Evolutionary conservation across 2,329 filamentous ascomycete species (phyloP), one percentile per base, ranked within the genome.

Genomic region (Alternaria consortialis): DNA sequence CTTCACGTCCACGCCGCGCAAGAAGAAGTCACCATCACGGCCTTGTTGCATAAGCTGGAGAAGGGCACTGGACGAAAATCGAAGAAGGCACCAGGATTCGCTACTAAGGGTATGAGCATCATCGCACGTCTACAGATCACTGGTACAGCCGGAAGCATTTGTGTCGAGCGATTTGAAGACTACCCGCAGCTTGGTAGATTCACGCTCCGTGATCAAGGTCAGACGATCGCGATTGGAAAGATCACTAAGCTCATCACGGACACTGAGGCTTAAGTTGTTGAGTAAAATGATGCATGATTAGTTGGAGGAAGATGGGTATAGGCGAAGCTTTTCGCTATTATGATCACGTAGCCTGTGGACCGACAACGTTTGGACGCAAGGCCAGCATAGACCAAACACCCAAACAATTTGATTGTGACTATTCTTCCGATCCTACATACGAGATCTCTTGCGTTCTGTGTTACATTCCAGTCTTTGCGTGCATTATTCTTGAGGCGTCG

Each of bases 171-270:
- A 65, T 99, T 97, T 72, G 94, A 97, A 76, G 94, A 98, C 77
- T 97, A 98, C 81, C 90, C 94, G 62, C 95, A 98, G 51, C 66
- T 80, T 54, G 78, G 79, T 37, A 60, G 62, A 25, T 77, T 70
- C 55, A 74, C 74, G 31, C 66, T 75, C 27, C 72, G 71, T 77
- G 56, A 74, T 57, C 76, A 98, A 90, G 95, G 95, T 73, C 94
- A 98, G 91, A 99, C 95, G 0, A 97, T 99, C 83, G 95, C 95
- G 58, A 99, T 99, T 83, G 95, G 95, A 76, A 99, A 99, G 87
- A 96, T 99, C 79, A 97, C 93, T 62, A 97, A 94, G 86, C 87
- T 99, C 63, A 88, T 91, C 65, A 78, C 76, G 2, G 76, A 78
- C 39, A 56, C 62, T 15, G 60, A 66, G 5, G 68, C 68, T 61